A percentile compares a stretch with the other conserved stretches of the same genome.
phyloP scores from a whole-genome alignment of 1,139 yeast species.

The Candida sanyaensis region DNA sequence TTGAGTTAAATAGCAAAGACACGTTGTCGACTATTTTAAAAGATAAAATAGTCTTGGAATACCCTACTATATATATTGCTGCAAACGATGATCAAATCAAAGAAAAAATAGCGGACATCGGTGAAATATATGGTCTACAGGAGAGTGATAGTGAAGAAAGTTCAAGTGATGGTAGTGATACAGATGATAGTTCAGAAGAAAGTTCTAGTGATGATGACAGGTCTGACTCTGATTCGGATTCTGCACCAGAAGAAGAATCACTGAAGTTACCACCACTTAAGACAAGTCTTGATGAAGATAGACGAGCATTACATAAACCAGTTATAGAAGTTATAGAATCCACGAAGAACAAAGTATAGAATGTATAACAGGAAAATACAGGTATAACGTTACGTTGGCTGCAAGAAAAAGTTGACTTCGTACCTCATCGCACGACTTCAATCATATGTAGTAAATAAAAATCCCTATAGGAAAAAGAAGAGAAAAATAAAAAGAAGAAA shows the following conservation, averaged over 20 bases:
- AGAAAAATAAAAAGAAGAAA: neutral
- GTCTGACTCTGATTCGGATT: conserved; percentile 11
- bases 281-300: neutral
- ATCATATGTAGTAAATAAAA: neutral
- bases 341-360: neutral
- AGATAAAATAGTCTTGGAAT: conserved; percentile 69
- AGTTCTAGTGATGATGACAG: conserved; percentile 10
- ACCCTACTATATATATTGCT: conserved; percentile 65
- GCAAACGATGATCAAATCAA: conserved; percentile 16
- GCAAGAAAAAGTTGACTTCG: neutral
- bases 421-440: neutral
- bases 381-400: neutral
- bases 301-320: neutral
- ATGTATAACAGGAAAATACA: neutral
- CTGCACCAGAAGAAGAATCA: conserved; percentile 22
- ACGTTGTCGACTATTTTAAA: conserved; percentile 47
- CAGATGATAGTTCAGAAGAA: conserved; percentile 12
- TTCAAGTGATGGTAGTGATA: conserved; percentile 12
- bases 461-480: neutral
- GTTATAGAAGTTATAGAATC: conserved; percentile 4
- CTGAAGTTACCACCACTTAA: conserved; percentile 17
- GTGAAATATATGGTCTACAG: conserved; percentile 22
- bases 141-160: conserved; percentile 6
- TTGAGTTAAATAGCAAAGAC: conserved; percentile 22
- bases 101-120: conserved; percentile 15